Percentiles rank a stretch among this genome's conserved stretches.
Evolutionary conservation across 768 basidiomycete species (phyloP).

Genomic region (Amanita rubescens): DNA sequence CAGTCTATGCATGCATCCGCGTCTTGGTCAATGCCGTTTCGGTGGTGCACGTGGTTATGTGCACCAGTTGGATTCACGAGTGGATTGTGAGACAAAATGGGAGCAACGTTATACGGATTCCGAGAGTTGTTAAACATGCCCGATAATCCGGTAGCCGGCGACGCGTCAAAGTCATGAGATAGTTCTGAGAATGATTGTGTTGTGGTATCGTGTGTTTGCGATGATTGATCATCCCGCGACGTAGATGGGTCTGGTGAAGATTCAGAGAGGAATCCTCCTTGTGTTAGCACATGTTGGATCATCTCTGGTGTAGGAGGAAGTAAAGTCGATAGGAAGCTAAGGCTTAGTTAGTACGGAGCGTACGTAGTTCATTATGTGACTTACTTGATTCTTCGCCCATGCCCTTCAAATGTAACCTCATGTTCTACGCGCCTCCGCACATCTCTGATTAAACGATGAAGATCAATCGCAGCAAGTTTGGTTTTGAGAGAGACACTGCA

Average conservation of each 20-base stretch:
- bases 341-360: neutral
- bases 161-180: conserved; percentile 24
- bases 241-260: conserved; percentile 1
- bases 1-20: conserved; percentile 2
- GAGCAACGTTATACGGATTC: conserved; percentile 7
- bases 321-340: conserved; percentile 65
- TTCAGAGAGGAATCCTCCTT: conserved; percentile 41
- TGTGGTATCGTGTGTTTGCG: conserved; percentile 12
- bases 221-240: neutral
- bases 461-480: conserved; percentile 61
- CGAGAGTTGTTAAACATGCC: conserved; percentile 9
- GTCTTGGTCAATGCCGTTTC: neutral
- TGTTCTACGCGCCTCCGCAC: conserved; percentile 74
- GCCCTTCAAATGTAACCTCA: conserved; percentile 55
- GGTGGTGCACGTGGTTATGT: neutral
- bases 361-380: neutral
- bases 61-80: neutral
- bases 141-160: conserved; percentile 14
- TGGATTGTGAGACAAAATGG: conserved; percentile 1
- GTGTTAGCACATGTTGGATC: conserved; percentile 58
- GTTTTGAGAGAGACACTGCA: conserved; percentile 77
- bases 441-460: conserved; percentile 62
- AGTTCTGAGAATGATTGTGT: conserved; percentile 21
- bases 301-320: conserved; percentile 70
- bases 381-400: conserved; percentile 49